phyloP scores from a whole-genome alignment of 2,329 filamentous ascomycete species.

The Aphanocladium album region DNA sequence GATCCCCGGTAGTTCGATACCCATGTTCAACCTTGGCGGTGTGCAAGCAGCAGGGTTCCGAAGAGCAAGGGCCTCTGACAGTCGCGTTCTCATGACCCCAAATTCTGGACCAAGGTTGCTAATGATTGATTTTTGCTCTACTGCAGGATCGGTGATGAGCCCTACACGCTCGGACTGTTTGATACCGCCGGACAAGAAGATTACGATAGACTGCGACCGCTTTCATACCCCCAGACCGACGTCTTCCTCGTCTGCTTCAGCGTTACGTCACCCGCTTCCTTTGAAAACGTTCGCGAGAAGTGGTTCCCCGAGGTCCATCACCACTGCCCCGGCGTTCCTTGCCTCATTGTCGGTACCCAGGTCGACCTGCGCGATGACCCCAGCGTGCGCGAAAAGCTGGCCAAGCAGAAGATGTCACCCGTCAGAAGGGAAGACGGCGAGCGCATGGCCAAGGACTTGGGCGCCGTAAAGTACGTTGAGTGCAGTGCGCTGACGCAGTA shows the following conservation, averaged over 20 bases:
- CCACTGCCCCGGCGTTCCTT: conserved; percentile 95
- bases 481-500: conserved; percentile 97
- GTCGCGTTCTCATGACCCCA: background rate
- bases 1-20: background rate
- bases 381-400: conserved; percentile 81
- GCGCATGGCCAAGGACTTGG: conserved; percentile 93
- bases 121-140: conserved; percentile 2
- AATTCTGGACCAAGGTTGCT: conserved; percentile 16
- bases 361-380: conserved; percentile 90
- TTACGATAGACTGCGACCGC: conserved; percentile 92
- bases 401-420: conserved; percentile 93
- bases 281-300: conserved; percentile 98
- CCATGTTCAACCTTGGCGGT: conserved; percentile 8
- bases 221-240: conserved; percentile 97
- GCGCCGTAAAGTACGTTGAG: conserved; percentile 97
- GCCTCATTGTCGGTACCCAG: conserved; percentile 96
- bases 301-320: conserved; percentile 99
- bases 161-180: conserved; percentile 93
- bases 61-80: background rate
- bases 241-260: conserved; percentile 99
- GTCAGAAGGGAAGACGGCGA: conserved; percentile 92
- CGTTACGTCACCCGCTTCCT: conserved; percentile 93
- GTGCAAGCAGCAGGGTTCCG: conserved; percentile 3
- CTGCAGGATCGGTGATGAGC: conserved; percentile 93
- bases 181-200: conserved; percentile 99